A percentile compares a stretch with the other conserved stretches of the same genome.
phyloP scores from a whole-genome alignment of 331 rosid genomes.

The Rhamnella rubrinervis region DNA sequence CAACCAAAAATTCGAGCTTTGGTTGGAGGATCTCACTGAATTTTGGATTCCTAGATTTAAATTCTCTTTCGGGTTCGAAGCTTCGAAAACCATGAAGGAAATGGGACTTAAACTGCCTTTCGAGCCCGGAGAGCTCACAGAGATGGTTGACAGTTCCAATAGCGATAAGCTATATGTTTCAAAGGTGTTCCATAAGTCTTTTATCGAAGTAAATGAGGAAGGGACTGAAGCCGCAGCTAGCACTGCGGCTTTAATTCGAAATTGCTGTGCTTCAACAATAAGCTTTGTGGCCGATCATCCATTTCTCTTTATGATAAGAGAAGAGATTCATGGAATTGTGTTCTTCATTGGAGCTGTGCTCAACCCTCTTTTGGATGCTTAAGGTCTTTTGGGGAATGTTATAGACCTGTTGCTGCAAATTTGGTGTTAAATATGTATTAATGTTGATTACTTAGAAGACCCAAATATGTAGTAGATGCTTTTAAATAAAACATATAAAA shows the following conservation, averaged over 20 bases:
- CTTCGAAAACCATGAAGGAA: conserved; percentile 1
- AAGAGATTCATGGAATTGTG: conserved; percentile 6
- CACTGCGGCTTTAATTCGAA: not conserved
- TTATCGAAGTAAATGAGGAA: conserved; percentile 19
- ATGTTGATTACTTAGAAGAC: too few relatives aligned
- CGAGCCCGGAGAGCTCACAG: not conserved
- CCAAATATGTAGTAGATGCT: too few relatives aligned
- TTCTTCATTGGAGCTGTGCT: conserved; percentile 9
- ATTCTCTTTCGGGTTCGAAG: conserved; percentile 22
- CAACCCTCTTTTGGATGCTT: not conserved
- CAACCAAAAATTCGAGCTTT: not conserved
- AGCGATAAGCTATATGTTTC: not conserved
- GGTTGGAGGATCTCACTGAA: not conserved
- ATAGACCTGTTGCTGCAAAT: not conserved
- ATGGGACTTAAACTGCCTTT: conserved; percentile 18
- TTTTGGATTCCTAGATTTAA: conserved; percentile 27
- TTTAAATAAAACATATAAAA: too few relatives aligned
- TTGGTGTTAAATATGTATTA: too few relatives aligned
- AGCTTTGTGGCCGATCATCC: conserved; percentile 26
- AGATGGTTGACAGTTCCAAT: not conserved
- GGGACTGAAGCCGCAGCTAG: conserved; percentile 15
- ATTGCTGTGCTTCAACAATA: accelerated
- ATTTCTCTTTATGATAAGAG: conserved; percentile 23
- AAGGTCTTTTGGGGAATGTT: not conserved
- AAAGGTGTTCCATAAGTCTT: conserved; percentile 10